Conservation (phyloP, 768 basidiomycete genomes). For the Leccinum ochraceum region DNA sequence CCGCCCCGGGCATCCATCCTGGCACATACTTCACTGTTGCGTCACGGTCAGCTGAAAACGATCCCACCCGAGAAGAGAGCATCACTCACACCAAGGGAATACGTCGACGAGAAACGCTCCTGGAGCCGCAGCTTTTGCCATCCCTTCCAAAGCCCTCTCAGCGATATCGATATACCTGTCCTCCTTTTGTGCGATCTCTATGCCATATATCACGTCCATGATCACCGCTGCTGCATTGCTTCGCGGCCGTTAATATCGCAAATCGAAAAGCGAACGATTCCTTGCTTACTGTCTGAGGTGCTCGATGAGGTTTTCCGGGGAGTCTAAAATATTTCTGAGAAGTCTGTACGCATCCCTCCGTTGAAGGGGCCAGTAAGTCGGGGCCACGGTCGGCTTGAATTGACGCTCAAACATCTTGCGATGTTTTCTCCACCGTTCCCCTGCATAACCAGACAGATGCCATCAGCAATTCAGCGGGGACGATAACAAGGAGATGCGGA, state of each 20-base stretch:
- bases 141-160: constrained; percentile 51
- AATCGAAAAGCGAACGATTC: background rate
- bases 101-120: constrained; percentile 56
- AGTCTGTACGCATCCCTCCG: constrained; percentile 46
- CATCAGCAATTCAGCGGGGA: background rate
- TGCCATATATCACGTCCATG: constrained; percentile 56
- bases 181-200: constrained; percentile 41
- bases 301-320: constrained; percentile 45
- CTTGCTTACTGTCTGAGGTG: constrained; percentile 50
- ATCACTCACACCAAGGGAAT: constrained; percentile 41
- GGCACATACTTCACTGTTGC: constrained; percentile 52
- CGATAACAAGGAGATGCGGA: constrained; percentile 15
- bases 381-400: constrained; percentile 46
- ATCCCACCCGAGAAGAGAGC: background rate
- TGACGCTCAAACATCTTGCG: constrained; percentile 54
- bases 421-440: constrained; percentile 52
- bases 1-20: constrained; percentile 52
- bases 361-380: constrained; percentile 46
- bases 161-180: constrained; percentile 54
- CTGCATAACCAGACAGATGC: constrained; percentile 25
- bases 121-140: constrained; percentile 50
- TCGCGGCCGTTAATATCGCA: background rate
- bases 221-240: constrained; percentile 54
- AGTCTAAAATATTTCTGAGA: constrained; percentile 44
- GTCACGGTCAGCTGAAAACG: constrained; percentile 3